phyloP scores from a whole-genome alignment of 1,284 basidiomycete species.

The Amylostereum areolatum region DNA sequence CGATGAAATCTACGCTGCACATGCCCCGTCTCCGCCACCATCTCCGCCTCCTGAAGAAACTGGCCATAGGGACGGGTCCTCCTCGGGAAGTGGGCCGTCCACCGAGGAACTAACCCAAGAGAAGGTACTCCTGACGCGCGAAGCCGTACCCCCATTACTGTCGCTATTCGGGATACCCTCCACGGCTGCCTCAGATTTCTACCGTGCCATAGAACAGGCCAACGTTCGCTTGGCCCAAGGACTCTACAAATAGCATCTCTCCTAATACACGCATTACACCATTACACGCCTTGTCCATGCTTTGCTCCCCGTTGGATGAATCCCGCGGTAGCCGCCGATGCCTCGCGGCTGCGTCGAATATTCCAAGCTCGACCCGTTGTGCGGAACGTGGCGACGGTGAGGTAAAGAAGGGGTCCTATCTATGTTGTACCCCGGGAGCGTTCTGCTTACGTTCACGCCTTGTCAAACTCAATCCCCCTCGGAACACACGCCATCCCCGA shows the following conservation, averaged over 20 bases:
- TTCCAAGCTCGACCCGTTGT: too few relatives aligned
- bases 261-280: too few relatives aligned
- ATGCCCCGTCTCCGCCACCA: constrained; percentile 18
- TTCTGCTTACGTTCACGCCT: too few relatives aligned
- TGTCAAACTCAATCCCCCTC: too few relatives aligned
- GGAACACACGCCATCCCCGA: too few relatives aligned
- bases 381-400: too few relatives aligned
- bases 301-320: background rate
- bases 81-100: constrained; percentile 5
- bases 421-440: too few relatives aligned
- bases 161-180: constrained; percentile 39
- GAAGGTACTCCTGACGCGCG: constrained; percentile 41
- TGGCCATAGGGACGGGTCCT: background rate
- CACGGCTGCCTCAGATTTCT: constrained; percentile 44
- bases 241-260: constrained; percentile 4
- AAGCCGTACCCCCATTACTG: constrained; percentile 47
- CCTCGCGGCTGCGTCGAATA: too few relatives aligned
- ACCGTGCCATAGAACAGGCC: constrained; percentile 61
- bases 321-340: too few relatives aligned
- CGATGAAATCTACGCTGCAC: constrained; percentile 49
- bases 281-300: background rate
- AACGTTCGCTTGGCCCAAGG: constrained; percentile 7
- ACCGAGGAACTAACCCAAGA: constrained; percentile 9
- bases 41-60: too few relatives aligned
- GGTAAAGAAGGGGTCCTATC: too few relatives aligned